These are phyloP conservation scores for Taphrina betulina DNA, from an alignment of 1,139 yeast species.

Conservation along the genomic window DNA sequence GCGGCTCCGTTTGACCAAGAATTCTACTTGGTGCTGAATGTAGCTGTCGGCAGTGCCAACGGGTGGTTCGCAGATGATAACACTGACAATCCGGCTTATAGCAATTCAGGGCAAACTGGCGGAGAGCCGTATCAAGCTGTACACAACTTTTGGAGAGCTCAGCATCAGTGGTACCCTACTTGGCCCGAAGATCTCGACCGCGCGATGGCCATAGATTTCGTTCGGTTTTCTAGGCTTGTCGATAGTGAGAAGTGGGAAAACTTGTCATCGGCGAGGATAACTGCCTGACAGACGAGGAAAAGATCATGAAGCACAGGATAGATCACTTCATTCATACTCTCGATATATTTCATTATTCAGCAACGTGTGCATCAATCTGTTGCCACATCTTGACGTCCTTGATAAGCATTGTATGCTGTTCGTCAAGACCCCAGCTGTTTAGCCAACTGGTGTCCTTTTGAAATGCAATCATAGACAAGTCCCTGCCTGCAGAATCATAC, in stretches of 20 bases:
- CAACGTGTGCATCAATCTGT: no score
- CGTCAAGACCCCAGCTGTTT: slow-evolving; percentile 19
- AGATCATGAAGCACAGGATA: no score
- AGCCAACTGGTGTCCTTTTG: slow-evolving; percentile 34
- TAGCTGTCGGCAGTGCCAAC: slow-evolving; percentile 38
- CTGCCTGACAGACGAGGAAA: no score
- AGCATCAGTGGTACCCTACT: slow-evolving; percentile 25
- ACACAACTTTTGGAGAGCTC: slow-evolving; percentile 30
- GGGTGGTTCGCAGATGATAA: slow-evolving; percentile 37
- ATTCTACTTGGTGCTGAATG: slow-evolving; percentile 37
- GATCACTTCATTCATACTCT: no score
- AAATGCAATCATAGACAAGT: slow-evolving; percentile 19
- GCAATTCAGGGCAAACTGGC: slow-evolving; percentile 10
- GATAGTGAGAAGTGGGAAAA: slow-evolving; percentile 21
- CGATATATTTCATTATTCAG: no score
- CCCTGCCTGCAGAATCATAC: slow-evolving; percentile 33
- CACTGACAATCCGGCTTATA: slow-evolving; percentile 36
- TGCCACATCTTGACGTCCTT: slow-evolving; percentile 29
- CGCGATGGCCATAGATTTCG: slow-evolving; percentile 31
- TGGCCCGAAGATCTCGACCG: slow-evolving; percentile 19
- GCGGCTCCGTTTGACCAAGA: slow-evolving; percentile 38
- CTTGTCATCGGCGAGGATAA: slow-evolving; percentile 19
- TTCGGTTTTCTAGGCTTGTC: slow-evolving; percentile 21
- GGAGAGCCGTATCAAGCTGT: slow-evolving; percentile 29
- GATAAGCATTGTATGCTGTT: slow-evolving; percentile 22